Evolutionary conservation across 176 grass and related monocot genomes (phyloP).

Genomic region (Phyllostachys edulis): DNA sequence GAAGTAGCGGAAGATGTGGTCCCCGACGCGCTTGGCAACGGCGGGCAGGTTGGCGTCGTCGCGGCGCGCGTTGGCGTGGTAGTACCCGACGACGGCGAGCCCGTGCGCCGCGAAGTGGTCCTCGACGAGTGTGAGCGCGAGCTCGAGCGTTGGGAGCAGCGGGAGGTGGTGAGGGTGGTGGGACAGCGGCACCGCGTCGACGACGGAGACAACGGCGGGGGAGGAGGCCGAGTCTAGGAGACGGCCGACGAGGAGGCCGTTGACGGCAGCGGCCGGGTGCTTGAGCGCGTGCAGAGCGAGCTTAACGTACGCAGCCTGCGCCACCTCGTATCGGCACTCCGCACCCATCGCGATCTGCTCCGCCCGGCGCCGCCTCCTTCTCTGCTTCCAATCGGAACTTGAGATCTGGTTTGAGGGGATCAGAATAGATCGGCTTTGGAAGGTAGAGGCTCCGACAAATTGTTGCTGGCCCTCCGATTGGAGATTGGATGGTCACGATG

Average conservation of each 20-base stretch:
- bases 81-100: slow-evolving; percentile 83
- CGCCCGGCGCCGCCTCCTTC: neutral
- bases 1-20: slow-evolving; percentile 92
- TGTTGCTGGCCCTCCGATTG: neutral
- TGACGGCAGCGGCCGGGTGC: slow-evolving; percentile 68
- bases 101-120: slow-evolving; percentile 65
- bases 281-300: slow-evolving; percentile 90
- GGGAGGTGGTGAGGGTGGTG: slow-evolving; percentile 78
- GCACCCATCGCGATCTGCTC: slow-evolving; percentile 60
- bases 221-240: slow-evolving; percentile 32
- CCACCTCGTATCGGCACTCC: slow-evolving; percentile 78
- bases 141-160: slow-evolving; percentile 90
- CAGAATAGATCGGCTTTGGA: neutral
- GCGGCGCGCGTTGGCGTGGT: slow-evolving; percentile 88
- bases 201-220: slow-evolving; percentile 54
- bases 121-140: slow-evolving; percentile 86
- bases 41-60: slow-evolving; percentile 67
- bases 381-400: neutral
- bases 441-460: neutral
- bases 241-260: slow-evolving; percentile 84
- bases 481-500: neutral
- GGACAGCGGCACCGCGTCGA: slow-evolving; percentile 71
- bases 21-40: slow-evolving; percentile 84
- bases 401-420: neutral
- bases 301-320: slow-evolving; percentile 87